phyloP scores from a whole-genome alignment of 441 rosid species.

The Gossypium aridum region DNA sequence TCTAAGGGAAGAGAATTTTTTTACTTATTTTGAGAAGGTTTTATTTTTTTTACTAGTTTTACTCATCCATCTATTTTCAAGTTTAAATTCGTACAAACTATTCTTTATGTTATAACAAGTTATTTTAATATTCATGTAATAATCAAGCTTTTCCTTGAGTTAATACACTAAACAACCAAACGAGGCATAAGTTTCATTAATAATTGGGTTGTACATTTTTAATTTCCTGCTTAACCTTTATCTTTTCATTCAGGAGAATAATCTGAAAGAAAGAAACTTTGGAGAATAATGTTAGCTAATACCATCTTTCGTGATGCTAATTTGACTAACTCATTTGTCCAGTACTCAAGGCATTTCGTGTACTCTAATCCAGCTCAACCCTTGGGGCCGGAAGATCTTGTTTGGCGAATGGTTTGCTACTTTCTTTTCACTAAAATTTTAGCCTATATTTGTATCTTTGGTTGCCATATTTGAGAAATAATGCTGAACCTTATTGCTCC shows the following conservation, averaged over 20 bases:
- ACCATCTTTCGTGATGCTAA: background rate
- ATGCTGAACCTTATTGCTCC: background rate
- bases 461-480: background rate
- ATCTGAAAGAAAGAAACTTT: background rate
- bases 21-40: no score
- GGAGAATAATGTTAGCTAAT: background rate
- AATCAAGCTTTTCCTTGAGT: no score
- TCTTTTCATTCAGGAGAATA: background rate
- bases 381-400: conserved; percentile 88
- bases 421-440: conserved; percentile 2
- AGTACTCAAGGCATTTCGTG: conserved; percentile 80
- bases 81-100: no score
- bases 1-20: no score
- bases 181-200: background rate
- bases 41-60: no score
- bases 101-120: no score
- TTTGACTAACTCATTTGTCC: conserved; percentile 20
- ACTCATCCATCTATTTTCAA: no score
- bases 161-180: no score
- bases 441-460: background rate
- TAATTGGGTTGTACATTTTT: background rate
- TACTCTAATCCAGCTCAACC: conserved; percentile 91
- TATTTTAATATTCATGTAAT: no score
- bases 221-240: background rate
- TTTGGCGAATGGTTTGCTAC: conserved; percentile 81